Conservation (phyloP, 208 protist species). For the Porcisia deanei region DNA sequence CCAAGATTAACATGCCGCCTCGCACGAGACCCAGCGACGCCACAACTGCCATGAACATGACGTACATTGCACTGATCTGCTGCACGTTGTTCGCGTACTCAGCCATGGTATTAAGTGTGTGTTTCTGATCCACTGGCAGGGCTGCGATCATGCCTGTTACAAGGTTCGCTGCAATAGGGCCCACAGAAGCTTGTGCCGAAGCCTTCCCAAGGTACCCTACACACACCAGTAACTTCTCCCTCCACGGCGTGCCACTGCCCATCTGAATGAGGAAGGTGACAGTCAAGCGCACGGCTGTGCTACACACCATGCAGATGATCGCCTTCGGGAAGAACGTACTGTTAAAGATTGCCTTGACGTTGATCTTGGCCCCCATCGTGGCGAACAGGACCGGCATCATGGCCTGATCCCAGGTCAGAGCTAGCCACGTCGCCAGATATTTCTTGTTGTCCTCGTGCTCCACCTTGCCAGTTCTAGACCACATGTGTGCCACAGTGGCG, state of each 20-base stretch:
- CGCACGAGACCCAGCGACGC: conserved; percentile 66
- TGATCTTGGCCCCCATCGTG: conserved; percentile 74
- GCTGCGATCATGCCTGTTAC: conserved; percentile 42
- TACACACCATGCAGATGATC: conserved; percentile 57
- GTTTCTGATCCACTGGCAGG: conserved; percentile 27
- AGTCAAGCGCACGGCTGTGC: conserved; percentile 54
- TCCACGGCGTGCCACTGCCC: conserved; percentile 49
- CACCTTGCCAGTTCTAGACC: conserved; percentile 36
- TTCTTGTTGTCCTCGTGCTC: conserved; percentile 72
- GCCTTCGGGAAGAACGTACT: conserved; percentile 67
- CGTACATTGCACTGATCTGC: conserved; percentile 74
- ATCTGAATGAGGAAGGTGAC: conserved; percentile 58
- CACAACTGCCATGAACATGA: conserved; percentile 78
- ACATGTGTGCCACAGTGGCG: conserved; percentile 76
- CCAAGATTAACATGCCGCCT: conserved; percentile 51
- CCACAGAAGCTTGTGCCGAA: conserved; percentile 75
- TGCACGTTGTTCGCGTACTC: conserved; percentile 71
- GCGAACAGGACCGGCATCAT: conserved; percentile 79
- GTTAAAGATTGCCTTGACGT: conserved; percentile 66
- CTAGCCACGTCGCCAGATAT: conserved; percentile 63
- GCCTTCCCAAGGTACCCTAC: conserved; percentile 76
- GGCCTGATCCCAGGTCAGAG: conserved; percentile 69
- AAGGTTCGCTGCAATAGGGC: conserved; percentile 62
- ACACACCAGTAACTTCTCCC: conserved; percentile 66
- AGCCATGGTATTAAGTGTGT: conserved; percentile 28